These are phyloP conservation scores for Rhynchosporium secalis DNA, from an alignment of 2,329 filamentous ascomycete species.

Conservation along the genomic window DNA sequence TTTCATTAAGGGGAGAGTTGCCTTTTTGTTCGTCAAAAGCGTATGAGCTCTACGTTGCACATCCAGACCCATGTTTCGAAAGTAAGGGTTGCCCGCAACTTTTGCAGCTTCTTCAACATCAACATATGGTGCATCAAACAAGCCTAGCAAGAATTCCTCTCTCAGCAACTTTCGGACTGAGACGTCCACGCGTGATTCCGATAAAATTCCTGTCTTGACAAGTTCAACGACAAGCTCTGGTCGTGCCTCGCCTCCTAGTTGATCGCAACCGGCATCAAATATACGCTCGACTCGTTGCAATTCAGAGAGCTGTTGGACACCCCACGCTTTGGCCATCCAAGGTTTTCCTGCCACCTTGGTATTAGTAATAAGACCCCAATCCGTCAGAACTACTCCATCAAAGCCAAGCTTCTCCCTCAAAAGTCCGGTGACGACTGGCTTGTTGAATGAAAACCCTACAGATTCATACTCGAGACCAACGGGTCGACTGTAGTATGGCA, in stretches of 20 bases:
- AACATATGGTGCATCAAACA: not conserved
- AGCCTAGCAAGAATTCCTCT: not conserved
- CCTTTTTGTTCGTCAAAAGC: not conserved
- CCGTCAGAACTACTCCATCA: not conserved
- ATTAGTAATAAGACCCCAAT: slow-evolving; percentile 9
- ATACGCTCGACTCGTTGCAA: not conserved
- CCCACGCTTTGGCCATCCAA: not conserved
- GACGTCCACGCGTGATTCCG: not conserved
- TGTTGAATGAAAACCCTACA: slow-evolving; percentile 2
- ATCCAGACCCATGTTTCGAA: not conserved
- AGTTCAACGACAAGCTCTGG: not conserved
- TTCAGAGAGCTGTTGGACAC: not conserved
- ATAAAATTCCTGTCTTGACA: not conserved
- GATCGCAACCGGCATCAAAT: slow-evolving; percentile 4
- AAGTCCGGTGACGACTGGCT: not conserved
- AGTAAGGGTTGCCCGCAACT: not conserved
- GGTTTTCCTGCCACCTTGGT: not conserved
- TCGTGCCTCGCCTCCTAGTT: not conserved
- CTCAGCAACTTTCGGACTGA: not conserved
- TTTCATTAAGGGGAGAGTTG: not conserved
- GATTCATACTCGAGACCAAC: not conserved
- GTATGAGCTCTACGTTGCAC: not conserved
- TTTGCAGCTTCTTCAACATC: not conserved
- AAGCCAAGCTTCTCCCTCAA: slow-evolving; percentile 4
- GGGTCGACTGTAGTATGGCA: not conserved